Conservation (phyloP, 805 yeast species). For the Wickerhamomyces hampshirensis region DNA sequence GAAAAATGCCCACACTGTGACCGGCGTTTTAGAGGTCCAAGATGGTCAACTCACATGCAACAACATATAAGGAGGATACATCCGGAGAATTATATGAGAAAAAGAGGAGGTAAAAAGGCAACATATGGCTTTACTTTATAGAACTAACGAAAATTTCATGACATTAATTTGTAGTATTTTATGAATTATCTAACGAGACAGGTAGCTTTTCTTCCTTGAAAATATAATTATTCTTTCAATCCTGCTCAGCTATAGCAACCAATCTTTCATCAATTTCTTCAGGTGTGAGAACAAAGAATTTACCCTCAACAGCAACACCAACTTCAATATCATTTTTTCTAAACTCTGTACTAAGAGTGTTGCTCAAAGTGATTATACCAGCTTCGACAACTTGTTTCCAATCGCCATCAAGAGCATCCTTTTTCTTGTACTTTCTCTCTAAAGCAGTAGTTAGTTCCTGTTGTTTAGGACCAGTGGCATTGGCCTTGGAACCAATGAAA, state of each 20-base stretch:
- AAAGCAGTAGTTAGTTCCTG: slow-evolving; percentile 88
- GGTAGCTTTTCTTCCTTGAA: not conserved
- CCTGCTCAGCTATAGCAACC: slow-evolving; percentile 94
- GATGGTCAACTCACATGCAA: slow-evolving; percentile 42
- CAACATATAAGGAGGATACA: slow-evolving; percentile 44
- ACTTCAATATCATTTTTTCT: slow-evolving; percentile 90
- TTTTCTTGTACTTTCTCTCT: slow-evolving; percentile 84
- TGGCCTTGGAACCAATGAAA: slow-evolving; percentile 84
- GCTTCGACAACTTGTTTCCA: slow-evolving; percentile 88
- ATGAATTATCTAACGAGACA: not conserved
- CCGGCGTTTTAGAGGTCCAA: slow-evolving; percentile 41
- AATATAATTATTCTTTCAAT: slow-evolving; percentile 37
- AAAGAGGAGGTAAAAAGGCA: slow-evolving; percentile 35
- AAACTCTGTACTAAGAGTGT: slow-evolving; percentile 87
- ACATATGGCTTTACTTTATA: not conserved
- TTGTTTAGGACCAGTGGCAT: slow-evolving; percentile 95
- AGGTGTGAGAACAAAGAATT: slow-evolving; percentile 66
- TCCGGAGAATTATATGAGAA: slow-evolving; percentile 40
- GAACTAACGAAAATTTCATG: slow-evolving; percentile 13
- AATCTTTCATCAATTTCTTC: slow-evolving; percentile 94
- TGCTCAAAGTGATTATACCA: slow-evolving; percentile 81
- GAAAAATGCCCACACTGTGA: slow-evolving; percentile 40
- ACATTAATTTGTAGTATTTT: not conserved
- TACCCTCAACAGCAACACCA: slow-evolving; percentile 74
- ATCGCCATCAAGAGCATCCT: slow-evolving; percentile 65